These are phyloP conservation scores for Tricholoma bakamatsutake DNA, from an alignment of 768 basidiomycete species.

Conservation along the genomic window DNA sequence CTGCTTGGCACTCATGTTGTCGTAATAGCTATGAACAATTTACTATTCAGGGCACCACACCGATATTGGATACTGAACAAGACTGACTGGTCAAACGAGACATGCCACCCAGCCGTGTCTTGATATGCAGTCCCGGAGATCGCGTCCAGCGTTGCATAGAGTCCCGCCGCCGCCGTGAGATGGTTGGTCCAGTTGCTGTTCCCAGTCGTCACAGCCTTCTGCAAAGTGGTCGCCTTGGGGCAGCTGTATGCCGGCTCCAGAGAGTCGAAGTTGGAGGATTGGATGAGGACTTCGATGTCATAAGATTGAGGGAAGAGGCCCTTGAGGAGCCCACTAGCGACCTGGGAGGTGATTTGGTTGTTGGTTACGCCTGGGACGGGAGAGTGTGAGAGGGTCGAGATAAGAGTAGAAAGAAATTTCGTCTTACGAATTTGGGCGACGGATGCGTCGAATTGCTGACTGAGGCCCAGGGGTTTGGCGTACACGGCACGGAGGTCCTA, in stretches of 20 bases:
- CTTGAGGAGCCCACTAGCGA: conserved; percentile 38
- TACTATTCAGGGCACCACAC: neutral
- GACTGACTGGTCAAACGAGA: conserved; percentile 44
- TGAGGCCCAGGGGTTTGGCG: conserved; percentile 33
- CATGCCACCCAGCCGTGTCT: conserved; percentile 44
- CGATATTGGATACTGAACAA: neutral
- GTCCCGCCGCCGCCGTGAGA: conserved; percentile 27
- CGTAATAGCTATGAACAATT: conserved; percentile 36
- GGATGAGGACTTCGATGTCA: conserved; percentile 30
- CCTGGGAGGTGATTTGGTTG: conserved; percentile 48
- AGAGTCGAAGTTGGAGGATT: conserved; percentile 37
- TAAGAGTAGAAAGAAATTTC: neutral
- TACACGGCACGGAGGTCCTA: conserved; percentile 43
- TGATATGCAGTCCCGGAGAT: conserved; percentile 34
- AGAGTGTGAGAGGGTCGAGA: neutral
- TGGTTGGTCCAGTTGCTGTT: conserved; percentile 37
- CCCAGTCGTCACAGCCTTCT: conserved; percentile 32
- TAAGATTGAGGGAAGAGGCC: conserved; percentile 39
- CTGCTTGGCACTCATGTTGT: conserved; percentile 45
- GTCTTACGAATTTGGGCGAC: conserved; percentile 10
- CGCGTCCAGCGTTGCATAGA: conserved; percentile 37
- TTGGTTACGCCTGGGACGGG: conserved; percentile 38
- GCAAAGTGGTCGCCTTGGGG: conserved; percentile 27
- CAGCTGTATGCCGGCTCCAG: conserved; percentile 44
- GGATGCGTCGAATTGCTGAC: conserved; percentile 24